Evolutionary conservation across 305 asterid genomes (phyloP).

Genomic region (Rubia peregrina): DNA sequence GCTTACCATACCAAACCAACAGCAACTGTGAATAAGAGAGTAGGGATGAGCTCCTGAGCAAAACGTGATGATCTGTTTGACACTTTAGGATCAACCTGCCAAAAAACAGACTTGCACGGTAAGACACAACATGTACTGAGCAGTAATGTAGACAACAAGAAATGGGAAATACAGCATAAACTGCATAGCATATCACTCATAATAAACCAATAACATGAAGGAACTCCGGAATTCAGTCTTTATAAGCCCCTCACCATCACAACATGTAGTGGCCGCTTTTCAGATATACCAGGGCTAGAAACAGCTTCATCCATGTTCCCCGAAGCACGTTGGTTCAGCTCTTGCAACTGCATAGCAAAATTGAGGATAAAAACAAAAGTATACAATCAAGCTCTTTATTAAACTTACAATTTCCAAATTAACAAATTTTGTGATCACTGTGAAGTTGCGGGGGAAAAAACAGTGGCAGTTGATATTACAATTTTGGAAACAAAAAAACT

Average conservation of each 20-base stretch:
- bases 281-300: constrained; percentile 78
- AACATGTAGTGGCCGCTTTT: constrained; percentile 89
- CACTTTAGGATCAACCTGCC: constrained; percentile 78
- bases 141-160: constrained; percentile 9
- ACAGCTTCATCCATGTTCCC: constrained; percentile 71
- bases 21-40: constrained; percentile 71
- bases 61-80: constrained; percentile 66
- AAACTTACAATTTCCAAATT: not conserved
- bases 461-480: not conserved
- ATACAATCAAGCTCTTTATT: not conserved
- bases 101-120: constrained; percentile 14
- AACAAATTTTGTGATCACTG: not conserved
- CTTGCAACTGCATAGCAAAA: constrained; percentile 65
- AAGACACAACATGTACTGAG: constrained; percentile 14
- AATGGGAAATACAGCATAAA: not conserved
- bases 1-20: constrained; percentile 84
- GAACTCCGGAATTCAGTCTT: not conserved
- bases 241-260: constrained; percentile 62
- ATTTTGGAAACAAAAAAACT: not conserved
- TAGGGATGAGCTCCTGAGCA: constrained; percentile 71
- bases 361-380: constrained; percentile 7
- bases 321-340: constrained; percentile 77
- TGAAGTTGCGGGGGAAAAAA: not conserved
- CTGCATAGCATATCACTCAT: not conserved
- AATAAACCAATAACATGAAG: not conserved